Base-by-base conservation (phyloP, 2,329 filamentous ascomycete species). In the Colletotrichum caudatum region DNA sequence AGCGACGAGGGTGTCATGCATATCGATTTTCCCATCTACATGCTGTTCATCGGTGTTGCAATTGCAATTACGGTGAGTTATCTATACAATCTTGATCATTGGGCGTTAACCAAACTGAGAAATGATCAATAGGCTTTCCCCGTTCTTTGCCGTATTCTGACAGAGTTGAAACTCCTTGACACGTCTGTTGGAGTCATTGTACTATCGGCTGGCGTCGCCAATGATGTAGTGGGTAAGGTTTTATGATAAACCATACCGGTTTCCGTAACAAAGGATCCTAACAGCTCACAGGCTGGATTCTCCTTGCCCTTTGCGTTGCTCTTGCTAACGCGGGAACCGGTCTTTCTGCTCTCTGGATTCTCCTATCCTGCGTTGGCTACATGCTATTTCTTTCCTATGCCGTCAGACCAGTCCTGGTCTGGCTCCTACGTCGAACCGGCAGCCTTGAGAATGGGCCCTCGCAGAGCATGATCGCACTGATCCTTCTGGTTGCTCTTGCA, bases 81-180 rank as follows among this genome's bases (percentile, higher is more conserved):
- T 41, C 6, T 12, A 1, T 16, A 26, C 37, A 41, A 20, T 14
- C 3, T 4, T 39, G n/a, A 29, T 39, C 8, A 20, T 41, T 18
- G 1, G 20, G n/a, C 14, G 18, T n/a, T 23, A 9, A 1, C 11
- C 14, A 14, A 39, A 61, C 66, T 67, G 37, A 63, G n/a, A 1
- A 14, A 11, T 35, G 18, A 26, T 6, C 11, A 78, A 73, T 26
- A 69, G 66, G 94, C 90, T 11, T 92, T 98, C 76, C 95, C 95
- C 0, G 95, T 98, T 0, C 88, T 98, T 16, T 98, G 95, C 78
- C 93, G 95, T 80, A 98, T 98, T 75, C 84, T 98, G 74, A 95
- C 94, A 0, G 95, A 97, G 80, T 85, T 98, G 64, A 96, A 97
- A 76, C 85, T 98, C 61, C 90, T 98, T 5, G 84, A 88, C 66